Evolutionary conservation across 108 stramenopile species (phyloP).

Genomic region (Tribonema minus): DNA sequence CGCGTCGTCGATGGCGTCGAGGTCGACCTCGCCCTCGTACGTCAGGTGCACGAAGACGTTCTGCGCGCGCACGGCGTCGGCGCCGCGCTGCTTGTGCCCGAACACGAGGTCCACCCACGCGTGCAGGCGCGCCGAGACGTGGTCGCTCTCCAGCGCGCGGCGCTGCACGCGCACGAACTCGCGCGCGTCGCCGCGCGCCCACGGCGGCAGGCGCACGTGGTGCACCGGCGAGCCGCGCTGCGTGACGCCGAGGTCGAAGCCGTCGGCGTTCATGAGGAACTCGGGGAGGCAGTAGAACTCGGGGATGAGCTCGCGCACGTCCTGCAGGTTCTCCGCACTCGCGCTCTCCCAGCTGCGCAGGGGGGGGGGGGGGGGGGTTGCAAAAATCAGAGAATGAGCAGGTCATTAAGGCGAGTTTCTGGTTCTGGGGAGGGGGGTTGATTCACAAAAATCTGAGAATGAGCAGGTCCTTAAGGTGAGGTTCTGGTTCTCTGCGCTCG

Average conservation of each 20-base stretch:
- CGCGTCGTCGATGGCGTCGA: conserved; percentile 62
- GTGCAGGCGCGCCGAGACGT: conserved; percentile 51
- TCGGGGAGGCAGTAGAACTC: conserved; percentile 91
- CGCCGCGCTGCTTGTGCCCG: conserved; percentile 48
- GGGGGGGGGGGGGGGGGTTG: no score
- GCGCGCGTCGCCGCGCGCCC: conserved; percentile 60
- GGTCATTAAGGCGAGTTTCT: no score
- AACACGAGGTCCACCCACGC: conserved; percentile 54
- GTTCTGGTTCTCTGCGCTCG: no score
- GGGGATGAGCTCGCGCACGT: conserved; percentile 93
- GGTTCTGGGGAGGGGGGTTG: no score
- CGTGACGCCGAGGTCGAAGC: conserved; percentile 45
- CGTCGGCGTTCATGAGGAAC: conserved; percentile 47
- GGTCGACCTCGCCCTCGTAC: conserved; percentile 53
- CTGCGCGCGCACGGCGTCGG: conserved; percentile 44
- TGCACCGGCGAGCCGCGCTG: conserved; percentile 45
- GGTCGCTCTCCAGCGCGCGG: conserved; percentile 46
- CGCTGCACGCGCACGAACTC: conserved; percentile 53
- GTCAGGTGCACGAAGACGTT: conserved; percentile 55
- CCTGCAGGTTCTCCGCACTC: conserved; percentile 49
- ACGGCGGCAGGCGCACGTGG: conserved; percentile 51
- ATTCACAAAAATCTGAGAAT: no score
- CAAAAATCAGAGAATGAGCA: no score
- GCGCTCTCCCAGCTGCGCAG: conserved; percentile 34
- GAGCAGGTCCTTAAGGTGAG: no score